Base-by-base conservation (phyloP, 768 basidiomycete genomes). In the Mycena olivaceomarginata region DNA sequence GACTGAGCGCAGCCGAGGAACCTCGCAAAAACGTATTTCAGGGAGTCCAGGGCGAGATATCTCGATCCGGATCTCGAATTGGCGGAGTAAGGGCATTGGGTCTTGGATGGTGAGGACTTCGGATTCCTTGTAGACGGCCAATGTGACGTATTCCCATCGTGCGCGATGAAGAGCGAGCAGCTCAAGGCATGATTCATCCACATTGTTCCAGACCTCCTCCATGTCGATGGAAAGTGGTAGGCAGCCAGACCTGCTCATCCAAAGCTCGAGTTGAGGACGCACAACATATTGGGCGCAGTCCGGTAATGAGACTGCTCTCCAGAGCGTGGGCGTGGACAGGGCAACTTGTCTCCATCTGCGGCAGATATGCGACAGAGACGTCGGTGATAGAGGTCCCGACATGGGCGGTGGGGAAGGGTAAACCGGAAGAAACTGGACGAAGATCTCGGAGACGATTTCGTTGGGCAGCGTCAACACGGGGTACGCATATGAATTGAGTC, bases 401-500 rank as follows among this genome's bases (percentile, higher is more conserved):
- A 45, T 9, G 1, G 71, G 71, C 0, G 71, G 64, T 11, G 51
- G 43, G 13, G 10, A 12, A 8, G 71, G 65, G 39, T 65, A 72
- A 62, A 64, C 48, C 40, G 71, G 51, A 6, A 72, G 39, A 41
- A 66, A 57, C 8, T 66, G 63, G 18, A 59, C 5, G 53, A 72
- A 72, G 41, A 66, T 57, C 22, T 72, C 64, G 63, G 63, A 65
- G 9, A 72, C n/a, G 53, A 72, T 53, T 59, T 72, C 71, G 63
- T 65, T 72, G 2, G 71, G 71, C 22, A 72, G 41, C 5, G 71
- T 64, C 40, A 72, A 43, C 40, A 66, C 71, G 2, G 71, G 63
- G 25, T 72, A 66, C 18, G 53, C 48, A 48, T 72, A 72, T 2
- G 70, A 43, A 16, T 56, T 13, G 31, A 72, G 71, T 3, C 41